These are phyloP conservation scores for Yamadazyma songkhlaensis DNA, from an alignment of 1,139 yeast species.

Conservation along the genomic window DNA sequence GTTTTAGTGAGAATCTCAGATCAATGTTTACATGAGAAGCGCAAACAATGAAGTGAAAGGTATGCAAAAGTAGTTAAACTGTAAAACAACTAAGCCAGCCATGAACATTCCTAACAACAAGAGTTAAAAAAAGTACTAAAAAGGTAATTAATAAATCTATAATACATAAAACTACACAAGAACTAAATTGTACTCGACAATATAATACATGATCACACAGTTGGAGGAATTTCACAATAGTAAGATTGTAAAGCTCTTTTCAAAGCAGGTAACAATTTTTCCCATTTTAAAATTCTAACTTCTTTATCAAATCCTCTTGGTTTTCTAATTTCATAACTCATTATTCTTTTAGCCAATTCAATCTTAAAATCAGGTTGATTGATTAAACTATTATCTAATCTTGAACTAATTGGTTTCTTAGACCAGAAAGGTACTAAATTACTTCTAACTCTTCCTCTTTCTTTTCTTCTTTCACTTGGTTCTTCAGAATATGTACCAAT, in stretches of 20 bases:
- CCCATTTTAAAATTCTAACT: slow-evolving; percentile 62
- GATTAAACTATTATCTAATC: slow-evolving; percentile 30
- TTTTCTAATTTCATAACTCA: slow-evolving; percentile 61
- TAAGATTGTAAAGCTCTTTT: slow-evolving; percentile 63
- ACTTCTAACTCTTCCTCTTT: slow-evolving; percentile 61
- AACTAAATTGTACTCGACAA: slow-evolving; percentile 2
- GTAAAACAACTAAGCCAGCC: too few species aligned
- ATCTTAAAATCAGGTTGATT: slow-evolving; percentile 44
- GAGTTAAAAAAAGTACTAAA: not conserved
- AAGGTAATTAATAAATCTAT: slow-evolving; percentile 3
- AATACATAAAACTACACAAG: slow-evolving; percentile 9
- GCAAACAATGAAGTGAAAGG: too few species aligned
- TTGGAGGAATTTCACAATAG: slow-evolving; percentile 50
- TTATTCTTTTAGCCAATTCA: slow-evolving; percentile 61
- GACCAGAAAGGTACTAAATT: slow-evolving; percentile 71
- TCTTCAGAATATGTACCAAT: slow-evolving; percentile 49
- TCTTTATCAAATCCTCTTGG: slow-evolving; percentile 71
- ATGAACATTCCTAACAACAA: too few species aligned
- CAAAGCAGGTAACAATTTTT: slow-evolving; percentile 55
- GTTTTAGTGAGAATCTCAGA: too few species aligned
- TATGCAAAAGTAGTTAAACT: too few species aligned
- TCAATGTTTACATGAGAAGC: too few species aligned
- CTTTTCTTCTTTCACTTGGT: slow-evolving; percentile 52
- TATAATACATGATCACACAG: slow-evolving; percentile 2
- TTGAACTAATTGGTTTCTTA: slow-evolving; percentile 54